These are phyloP conservation scores for Silene uniflora DNA, from an alignment of 148 eudicot species.

Conservation along the genomic window DNA sequence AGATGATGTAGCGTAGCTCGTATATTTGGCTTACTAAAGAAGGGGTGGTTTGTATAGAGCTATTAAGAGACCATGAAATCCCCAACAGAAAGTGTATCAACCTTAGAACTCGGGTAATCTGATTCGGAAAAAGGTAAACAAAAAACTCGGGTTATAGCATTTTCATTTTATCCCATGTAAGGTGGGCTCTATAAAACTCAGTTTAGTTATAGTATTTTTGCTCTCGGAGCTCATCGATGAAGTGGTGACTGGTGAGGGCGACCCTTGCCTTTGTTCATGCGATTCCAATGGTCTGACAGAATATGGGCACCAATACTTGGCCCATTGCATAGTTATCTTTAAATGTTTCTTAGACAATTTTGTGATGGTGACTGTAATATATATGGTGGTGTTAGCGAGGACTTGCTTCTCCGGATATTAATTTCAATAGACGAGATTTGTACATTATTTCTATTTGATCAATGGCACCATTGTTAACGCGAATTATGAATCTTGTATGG, in stretches of 20 bases:
- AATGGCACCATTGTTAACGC: too few relatives aligned
- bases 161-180: constrained; percentile 14
- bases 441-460: constrained; percentile 11
- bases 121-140: background rate
- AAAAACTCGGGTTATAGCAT: constrained; percentile 17
- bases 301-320: constrained; percentile 12
- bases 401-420: constrained; percentile 9
- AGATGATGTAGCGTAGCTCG: constrained; percentile 7
- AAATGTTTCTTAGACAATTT: constrained; percentile 18
- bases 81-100: constrained; percentile 8
- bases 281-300: constrained; percentile 3
- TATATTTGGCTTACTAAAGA: constrained; percentile 5
- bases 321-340: constrained; percentile 17
- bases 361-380: constrained; percentile 19
- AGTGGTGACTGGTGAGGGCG: background rate
- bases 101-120: constrained; percentile 16
- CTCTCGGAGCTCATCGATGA: background rate
- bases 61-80: constrained; percentile 15
- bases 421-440: constrained; percentile 1
- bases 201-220: constrained; percentile 13
- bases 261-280: background rate
- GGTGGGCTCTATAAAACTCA: constrained; percentile 19
- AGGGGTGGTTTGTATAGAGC: constrained; percentile 31
- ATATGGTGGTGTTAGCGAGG: constrained; percentile 14
- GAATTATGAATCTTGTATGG: too few relatives aligned